Evolutionary conservation across 148 eudicot genomes (phyloP), one percentile per base, ranked within the genome.

Genomic region (Suaeda aralocaspica): DNA sequence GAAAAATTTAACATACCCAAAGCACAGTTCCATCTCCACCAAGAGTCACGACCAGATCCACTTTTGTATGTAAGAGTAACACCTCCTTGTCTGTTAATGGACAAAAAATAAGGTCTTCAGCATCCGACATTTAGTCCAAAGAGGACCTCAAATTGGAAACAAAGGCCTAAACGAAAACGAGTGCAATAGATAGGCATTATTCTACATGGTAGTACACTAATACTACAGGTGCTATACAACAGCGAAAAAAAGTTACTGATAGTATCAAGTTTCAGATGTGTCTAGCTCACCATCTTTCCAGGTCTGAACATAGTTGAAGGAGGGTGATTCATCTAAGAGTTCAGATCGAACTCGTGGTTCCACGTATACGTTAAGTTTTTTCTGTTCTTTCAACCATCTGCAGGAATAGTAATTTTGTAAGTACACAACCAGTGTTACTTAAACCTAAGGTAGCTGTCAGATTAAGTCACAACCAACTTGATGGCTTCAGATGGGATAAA

Each of bases 1-100:
- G 50, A 69, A 59, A 9, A 22, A 66, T 3, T 4, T 36, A 64
- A 73, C 92, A 72, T 87, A 94, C 99, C 99, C 99, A 94, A 68
- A 94, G 92, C 55, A 94, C 99, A 53, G 99, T 94, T 75, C 99
- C 99, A 80, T 94, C 99, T 36, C 97, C 99, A 70, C 99, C 99
- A 58, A 94, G 99, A 52, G 99, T 94, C 77, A 94, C 91, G 68
- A 94, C 81, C 59, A 94, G 88, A 69, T 94, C 99, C 80, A 94
- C 96, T 70, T 89, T 91, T 53, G 77, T 77, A 80, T 94, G 99
- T 68, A 94, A 82, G 51, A 71, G 81, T 76, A 72, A 68, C 65
- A 87, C 76, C 72, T 88, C 96, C 72, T 85, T 70, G 51, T 87
- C 98, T 94, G 89, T 62, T 50, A 62, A 77, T 73, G 63, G n/a